A percentile compares a stretch with the other conserved stretches of the same genome.
Evolutionary conservation across 140 eudicot genomes (phyloP).

Genomic region (Senecio squalidus): DNA sequence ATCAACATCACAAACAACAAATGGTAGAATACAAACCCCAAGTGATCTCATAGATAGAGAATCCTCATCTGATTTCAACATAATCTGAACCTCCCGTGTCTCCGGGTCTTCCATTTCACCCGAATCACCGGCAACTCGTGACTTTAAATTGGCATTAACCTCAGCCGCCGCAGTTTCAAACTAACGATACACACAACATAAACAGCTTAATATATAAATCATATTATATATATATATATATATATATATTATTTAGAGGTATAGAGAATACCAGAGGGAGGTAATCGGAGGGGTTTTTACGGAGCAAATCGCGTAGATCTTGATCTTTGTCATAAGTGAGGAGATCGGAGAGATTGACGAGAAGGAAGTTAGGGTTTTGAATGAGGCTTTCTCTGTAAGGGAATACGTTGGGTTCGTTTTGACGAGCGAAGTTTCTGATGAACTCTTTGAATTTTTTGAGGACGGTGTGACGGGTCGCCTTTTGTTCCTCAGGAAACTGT

Average conservation of each 20-base stretch:
- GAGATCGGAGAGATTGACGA: constrained; percentile 74
- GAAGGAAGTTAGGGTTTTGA: constrained; percentile 63
- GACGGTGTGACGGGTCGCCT: constrained; percentile 72
- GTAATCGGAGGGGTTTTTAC: constrained; percentile 86
- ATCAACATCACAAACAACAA: neutral
- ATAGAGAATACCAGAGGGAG: constrained; percentile 94
- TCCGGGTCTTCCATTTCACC: constrained; percentile 97
- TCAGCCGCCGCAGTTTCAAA: constrained; percentile 98
- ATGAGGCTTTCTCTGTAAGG: constrained; percentile 89
- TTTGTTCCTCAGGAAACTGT: constrained; percentile 70
- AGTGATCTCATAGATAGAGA: constrained; percentile 84
- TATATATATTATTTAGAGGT: no score
- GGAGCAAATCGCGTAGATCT: constrained; percentile 72
- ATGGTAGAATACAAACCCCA: constrained; percentile 53
- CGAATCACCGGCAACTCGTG: constrained; percentile 83
- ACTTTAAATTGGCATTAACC: constrained; percentile 68
- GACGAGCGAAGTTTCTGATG: constrained; percentile 67
- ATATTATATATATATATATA: no score
- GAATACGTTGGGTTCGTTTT: constrained; percentile 58
- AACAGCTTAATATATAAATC: neutral
- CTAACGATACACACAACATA: constrained; percentile 24
- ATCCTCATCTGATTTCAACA: constrained; percentile 84
- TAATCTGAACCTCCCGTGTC: constrained; percentile 87
- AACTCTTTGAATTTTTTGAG: constrained; percentile 87
- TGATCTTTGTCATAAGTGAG: constrained; percentile 80